Percentiles rank a stretch among this genome's conserved stretches.
These are phyloP conservation scores for Scutellaria galericulata DNA, from an alignment of 257 asterid species.

Conservation along the genomic window DNA sequence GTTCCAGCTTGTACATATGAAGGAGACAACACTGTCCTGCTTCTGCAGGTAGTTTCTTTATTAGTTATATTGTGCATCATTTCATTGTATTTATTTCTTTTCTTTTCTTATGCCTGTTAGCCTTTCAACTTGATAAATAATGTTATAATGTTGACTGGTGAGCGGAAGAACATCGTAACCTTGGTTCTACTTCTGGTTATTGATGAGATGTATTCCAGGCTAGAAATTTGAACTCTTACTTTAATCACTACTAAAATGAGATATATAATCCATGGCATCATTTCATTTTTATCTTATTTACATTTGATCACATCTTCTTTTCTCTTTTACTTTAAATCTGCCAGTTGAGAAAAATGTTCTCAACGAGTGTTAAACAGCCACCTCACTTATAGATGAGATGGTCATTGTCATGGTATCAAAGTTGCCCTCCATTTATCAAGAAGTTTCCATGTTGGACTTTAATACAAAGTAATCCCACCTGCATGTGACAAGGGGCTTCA, in stretches of 20 bases:
- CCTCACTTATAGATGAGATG: no score
- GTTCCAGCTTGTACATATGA: conserved; percentile 99
- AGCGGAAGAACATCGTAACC: conserved; percentile 4
- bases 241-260: not conserved
- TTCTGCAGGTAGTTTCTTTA: conserved; percentile 68
- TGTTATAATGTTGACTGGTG: not conserved
- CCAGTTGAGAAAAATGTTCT: not conserved
- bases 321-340: not conserved
- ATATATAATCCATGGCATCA: conserved; percentile 2
- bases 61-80: no score
- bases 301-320: not conserved
- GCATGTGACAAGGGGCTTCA: no score
- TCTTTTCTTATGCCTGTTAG: not conserved
- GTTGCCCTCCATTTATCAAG: no score
- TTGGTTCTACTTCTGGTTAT: conserved; percentile 15
- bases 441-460: no score
- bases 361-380: no score
- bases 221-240: not conserved
- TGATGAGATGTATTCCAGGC: conserved; percentile 12
- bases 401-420: no score
- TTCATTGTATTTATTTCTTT: not conserved
- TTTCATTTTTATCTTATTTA: not conserved
- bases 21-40: conserved; percentile 89
- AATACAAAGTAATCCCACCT: no score
- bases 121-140: conserved; percentile 11